These are phyloP conservation scores for Venturia carpophila DNA, from an alignment of 2,329 filamentous ascomycete species.

Conservation along the genomic window DNA sequence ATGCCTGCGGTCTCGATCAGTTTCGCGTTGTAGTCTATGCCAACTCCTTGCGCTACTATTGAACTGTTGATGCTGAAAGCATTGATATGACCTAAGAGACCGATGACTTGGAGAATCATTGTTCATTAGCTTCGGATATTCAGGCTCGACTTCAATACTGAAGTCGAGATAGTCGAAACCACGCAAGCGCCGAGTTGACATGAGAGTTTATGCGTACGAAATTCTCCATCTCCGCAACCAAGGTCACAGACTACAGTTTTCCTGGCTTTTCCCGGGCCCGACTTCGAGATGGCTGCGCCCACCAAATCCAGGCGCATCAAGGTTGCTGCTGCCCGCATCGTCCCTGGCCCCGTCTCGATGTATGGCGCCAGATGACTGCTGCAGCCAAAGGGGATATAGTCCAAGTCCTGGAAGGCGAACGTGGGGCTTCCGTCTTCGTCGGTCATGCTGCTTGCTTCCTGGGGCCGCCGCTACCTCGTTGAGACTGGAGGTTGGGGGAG, in stretches of 20 bases:
- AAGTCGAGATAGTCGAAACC: background rate
- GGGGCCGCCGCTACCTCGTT: background rate
- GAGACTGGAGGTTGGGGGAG: background rate
- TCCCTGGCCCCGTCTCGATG: conserved; percentile 13
- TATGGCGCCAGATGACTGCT: conserved; percentile 7
- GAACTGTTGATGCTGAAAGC: background rate
- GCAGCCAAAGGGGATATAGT: conserved; percentile 14
- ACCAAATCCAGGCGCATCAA: conserved; percentile 7
- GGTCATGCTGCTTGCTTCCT: background rate
- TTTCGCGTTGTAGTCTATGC: conserved; percentile 13
- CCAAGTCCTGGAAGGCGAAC: conserved; percentile 13
- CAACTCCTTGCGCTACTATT: background rate
- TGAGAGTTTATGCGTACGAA: conserved; percentile 11
- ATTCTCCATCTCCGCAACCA: conserved; percentile 15
- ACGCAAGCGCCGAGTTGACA: conserved; percentile 10
- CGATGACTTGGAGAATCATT: background rate
- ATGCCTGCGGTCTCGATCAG: conserved; percentile 12
- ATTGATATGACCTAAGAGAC: conserved; percentile 8
- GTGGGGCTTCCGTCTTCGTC: conserved; percentile 6
- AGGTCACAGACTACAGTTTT: conserved; percentile 9
- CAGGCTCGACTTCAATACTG: background rate
- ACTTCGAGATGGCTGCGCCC: background rate
- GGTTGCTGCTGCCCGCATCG: conserved; percentile 9
- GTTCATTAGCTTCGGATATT: background rate
- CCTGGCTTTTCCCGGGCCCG: background rate